A percentile compares a stretch with the other conserved stretches of the same genome.
phyloP scores from a whole-genome alignment of 495 filamentous ascomycete genomes.

The Neurospora tetraspora region DNA sequence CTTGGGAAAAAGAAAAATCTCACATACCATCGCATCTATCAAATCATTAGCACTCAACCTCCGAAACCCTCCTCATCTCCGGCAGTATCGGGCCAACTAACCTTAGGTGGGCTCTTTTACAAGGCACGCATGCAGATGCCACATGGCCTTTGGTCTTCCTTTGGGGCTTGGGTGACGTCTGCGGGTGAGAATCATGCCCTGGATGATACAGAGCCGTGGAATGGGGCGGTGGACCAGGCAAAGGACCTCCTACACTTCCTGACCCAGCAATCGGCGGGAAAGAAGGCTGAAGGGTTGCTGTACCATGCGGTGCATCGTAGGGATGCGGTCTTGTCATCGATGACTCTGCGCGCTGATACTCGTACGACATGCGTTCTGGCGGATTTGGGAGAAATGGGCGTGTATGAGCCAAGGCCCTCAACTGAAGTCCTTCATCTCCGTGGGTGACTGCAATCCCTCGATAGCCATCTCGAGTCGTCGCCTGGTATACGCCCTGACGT shows the following conservation, averaged over 20 bases:
- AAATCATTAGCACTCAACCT: slow-evolving; percentile 4
- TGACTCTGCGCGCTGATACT: slow-evolving; percentile 29
- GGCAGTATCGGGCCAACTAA: slow-evolving; percentile 19
- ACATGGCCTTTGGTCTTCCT: slow-evolving; percentile 92
- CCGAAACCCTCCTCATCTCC: neutral
- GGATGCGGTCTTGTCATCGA: slow-evolving; percentile 24
- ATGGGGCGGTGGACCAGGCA: slow-evolving; percentile 23
- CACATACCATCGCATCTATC: slow-evolving; percentile 43
- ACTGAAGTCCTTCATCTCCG: slow-evolving; percentile 28
- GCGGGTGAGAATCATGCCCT: slow-evolving; percentile 26
- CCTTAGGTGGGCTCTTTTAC: slow-evolving; percentile 88
- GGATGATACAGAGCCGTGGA: slow-evolving; percentile 22
- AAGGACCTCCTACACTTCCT: slow-evolving; percentile 9
- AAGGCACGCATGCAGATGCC: slow-evolving; percentile 92
- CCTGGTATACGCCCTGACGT: slow-evolving; percentile 41
- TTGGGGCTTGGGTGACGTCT: slow-evolving; percentile 51
- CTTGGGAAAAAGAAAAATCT: neutral
- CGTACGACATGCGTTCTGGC: slow-evolving; percentile 29
- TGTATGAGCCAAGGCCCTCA: slow-evolving; percentile 22
- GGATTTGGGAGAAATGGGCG: slow-evolving; percentile 29
- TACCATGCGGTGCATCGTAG: slow-evolving; percentile 26
- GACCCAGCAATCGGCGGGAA: slow-evolving; percentile 25
- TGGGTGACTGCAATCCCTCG: slow-evolving; percentile 30
- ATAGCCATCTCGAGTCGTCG: slow-evolving; percentile 38
- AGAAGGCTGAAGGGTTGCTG: slow-evolving; percentile 20